Evolutionary conservation across 495 filamentous ascomycete genomes (phyloP).

Genomic region (Talaromyces wortmannii): DNA sequence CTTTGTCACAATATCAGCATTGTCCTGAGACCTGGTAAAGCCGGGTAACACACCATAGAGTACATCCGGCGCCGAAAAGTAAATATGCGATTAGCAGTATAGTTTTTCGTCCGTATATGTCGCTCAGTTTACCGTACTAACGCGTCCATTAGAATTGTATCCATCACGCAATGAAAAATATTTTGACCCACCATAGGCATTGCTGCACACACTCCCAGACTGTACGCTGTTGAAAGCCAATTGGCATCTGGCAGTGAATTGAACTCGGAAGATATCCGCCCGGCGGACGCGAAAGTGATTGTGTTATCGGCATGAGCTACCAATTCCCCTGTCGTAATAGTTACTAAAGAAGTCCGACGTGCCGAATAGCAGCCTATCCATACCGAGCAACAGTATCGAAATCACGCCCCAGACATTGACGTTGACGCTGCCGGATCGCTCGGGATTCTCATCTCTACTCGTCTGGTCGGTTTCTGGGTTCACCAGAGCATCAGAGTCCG

Average conservation of each 20-base stretch:
- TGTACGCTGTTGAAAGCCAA: slow-evolving; percentile 64
- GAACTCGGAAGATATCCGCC: slow-evolving; percentile 61
- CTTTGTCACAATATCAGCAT: slow-evolving; percentile 16
- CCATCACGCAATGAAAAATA: not conserved
- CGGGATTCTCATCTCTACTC: not conserved
- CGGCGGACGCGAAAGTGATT: slow-evolving; percentile 56
- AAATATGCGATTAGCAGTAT: slow-evolving; percentile 32
- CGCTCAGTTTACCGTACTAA: slow-evolving; percentile 39
- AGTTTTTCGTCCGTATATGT: slow-evolving; percentile 40
- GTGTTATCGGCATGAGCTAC: slow-evolving; percentile 56
- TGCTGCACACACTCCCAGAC: slow-evolving; percentile 50
- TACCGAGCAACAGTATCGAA: slow-evolving; percentile 29
- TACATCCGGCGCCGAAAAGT: slow-evolving; percentile 34
- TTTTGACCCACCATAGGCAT: slow-evolving; percentile 42
- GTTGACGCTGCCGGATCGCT: not conserved
- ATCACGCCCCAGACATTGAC: slow-evolving; percentile 23
- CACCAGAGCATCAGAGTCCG: not conserved
- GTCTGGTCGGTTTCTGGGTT: not conserved
- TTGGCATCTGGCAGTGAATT: slow-evolving; percentile 48
- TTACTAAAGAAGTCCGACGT: not conserved
- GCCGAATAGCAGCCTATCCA: not conserved
- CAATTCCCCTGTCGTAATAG: slow-evolving; percentile 47
- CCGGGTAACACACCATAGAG: slow-evolving; percentile 21
- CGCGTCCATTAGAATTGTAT: not conserved
- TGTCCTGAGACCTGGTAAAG: no score